Evolutionary conservation across 768 basidiomycete genomes (phyloP).

Genomic region (Podaxis mareebaensis): DNA sequence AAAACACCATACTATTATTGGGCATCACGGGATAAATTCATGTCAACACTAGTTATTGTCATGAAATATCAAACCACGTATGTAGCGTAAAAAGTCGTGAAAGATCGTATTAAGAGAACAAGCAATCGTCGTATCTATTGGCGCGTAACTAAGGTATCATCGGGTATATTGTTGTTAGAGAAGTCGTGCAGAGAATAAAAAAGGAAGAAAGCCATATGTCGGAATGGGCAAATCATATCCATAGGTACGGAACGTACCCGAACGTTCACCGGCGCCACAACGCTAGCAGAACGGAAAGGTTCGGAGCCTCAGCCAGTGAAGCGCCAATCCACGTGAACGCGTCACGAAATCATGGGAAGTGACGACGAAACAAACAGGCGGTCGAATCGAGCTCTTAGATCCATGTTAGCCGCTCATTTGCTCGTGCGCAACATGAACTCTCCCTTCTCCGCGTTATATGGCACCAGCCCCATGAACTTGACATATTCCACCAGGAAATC

Average conservation of each 20-base stretch:
- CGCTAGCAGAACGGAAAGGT: slow-evolving; percentile 1
- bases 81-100: background rate
- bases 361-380: background rate
- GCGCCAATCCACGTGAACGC: background rate
- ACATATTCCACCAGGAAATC: slow-evolving; percentile 11
- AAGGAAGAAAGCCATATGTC: background rate
- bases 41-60: no score
- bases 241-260: background rate
- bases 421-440: slow-evolving; percentile 11
- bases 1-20: no score
- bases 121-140: background rate
- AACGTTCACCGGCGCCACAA: background rate
- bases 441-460: slow-evolving; percentile 6
- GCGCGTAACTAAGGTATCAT: background rate
- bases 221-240: background rate
- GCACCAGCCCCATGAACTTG: slow-evolving; percentile 11
- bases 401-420: background rate
- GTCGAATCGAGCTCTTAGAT: background rate
- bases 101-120: background rate
- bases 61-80: no score
- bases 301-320: background rate
- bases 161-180: background rate
- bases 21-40: no score
- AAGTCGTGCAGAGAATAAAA: background rate
- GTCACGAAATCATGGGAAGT: background rate